A percentile compares a stretch with the other conserved stretches of the same genome.
These are phyloP conservation scores for Candida ipomoeae DNA, from an alignment of 805 yeast genomes.

Conservation along the genomic window DNA sequence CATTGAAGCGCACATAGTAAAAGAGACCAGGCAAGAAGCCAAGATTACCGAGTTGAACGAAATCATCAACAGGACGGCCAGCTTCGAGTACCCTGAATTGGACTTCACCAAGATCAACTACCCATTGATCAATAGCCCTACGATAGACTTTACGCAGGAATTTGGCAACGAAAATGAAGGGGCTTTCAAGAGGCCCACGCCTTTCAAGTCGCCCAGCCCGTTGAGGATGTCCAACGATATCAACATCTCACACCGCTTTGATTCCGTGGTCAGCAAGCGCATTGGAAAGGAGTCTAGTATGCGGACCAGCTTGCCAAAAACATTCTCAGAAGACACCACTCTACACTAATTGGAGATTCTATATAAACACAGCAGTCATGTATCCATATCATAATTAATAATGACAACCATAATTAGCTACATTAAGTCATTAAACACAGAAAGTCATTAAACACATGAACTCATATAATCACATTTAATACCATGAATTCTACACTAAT, in stretches of 20 bases:
- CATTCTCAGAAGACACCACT: not conserved
- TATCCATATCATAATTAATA: too few species aligned
- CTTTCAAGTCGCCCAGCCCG: slow-evolving; percentile 1
- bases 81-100: slow-evolving; percentile 7
- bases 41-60: slow-evolving; percentile 1
- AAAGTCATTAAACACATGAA: too few species aligned
- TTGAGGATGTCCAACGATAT: slow-evolving; percentile 1
- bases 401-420: too few species aligned
- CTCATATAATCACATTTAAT: too few species aligned
- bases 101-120: slow-evolving; percentile 10
- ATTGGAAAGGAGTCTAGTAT: not conserved
- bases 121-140: slow-evolving; percentile 4
- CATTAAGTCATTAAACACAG: too few species aligned
- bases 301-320: slow-evolving; percentile 1
- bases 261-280: not conserved
- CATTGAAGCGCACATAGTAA: not conserved
- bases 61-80: not conserved
- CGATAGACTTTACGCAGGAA: not conserved
- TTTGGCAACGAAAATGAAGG: slow-evolving; percentile 1
- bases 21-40: not conserved
- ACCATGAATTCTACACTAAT: too few species aligned
- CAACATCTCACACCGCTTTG: not conserved
- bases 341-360: not conserved
- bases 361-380: too few species aligned
- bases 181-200: not conserved